Percentiles rank a stretch among this genome's conserved stretches.
phyloP scores from a whole-genome alignment of 2,329 filamentous ascomycete species.

The Ilyonectria destructans region DNA sequence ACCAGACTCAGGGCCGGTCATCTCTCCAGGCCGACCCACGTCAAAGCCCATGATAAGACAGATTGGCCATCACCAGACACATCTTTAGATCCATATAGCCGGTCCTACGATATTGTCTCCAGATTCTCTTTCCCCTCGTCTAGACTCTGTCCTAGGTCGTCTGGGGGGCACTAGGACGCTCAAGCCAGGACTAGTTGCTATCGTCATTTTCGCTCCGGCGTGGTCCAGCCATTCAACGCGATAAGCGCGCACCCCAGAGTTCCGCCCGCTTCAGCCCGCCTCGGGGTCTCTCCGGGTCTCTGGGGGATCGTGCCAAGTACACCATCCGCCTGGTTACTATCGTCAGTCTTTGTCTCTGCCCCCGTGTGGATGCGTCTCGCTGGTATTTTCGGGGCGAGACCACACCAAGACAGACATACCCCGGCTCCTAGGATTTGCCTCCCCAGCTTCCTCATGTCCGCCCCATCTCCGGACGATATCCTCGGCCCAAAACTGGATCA shows the following conservation, averaged over 20 bases:
- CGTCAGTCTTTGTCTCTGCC: slow-evolving; percentile 30
- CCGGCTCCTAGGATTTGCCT: slow-evolving; percentile 38
- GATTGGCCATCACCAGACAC: slow-evolving; percentile 36
- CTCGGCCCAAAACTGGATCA: slow-evolving; percentile 34
- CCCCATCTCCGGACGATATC: slow-evolving; percentile 41
- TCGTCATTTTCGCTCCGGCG: slow-evolving; percentile 37
- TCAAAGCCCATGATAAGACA: slow-evolving; percentile 43
- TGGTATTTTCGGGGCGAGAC: slow-evolving; percentile 42
- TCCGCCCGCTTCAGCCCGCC: slow-evolving; percentile 40
- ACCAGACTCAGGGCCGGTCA: slow-evolving; percentile 29
- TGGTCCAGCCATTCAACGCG: slow-evolving; percentile 46
- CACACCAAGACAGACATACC: slow-evolving; percentile 29
- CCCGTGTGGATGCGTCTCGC: slow-evolving; percentile 11
- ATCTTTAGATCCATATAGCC: slow-evolving; percentile 17
- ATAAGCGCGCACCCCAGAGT: slow-evolving; percentile 50
- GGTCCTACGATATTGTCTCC: slow-evolving; percentile 29
- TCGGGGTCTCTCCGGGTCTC: slow-evolving; percentile 18
- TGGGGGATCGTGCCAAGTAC: slow-evolving; percentile 27
- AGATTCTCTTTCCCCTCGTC: slow-evolving; percentile 31
- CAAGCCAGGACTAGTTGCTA: slow-evolving; percentile 33
- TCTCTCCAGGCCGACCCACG: slow-evolving; percentile 35
- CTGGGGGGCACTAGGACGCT: slow-evolving; percentile 36
- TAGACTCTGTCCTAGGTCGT: slow-evolving; percentile 24
- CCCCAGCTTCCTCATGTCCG: slow-evolving; percentile 41
- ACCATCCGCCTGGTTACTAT: slow-evolving; percentile 41